Evolutionary conservation across 2,329 filamentous ascomycete genomes (phyloP), one percentile per base, ranked within the genome.

Genomic region (Phaeophleospora eucalypticola): DNA sequence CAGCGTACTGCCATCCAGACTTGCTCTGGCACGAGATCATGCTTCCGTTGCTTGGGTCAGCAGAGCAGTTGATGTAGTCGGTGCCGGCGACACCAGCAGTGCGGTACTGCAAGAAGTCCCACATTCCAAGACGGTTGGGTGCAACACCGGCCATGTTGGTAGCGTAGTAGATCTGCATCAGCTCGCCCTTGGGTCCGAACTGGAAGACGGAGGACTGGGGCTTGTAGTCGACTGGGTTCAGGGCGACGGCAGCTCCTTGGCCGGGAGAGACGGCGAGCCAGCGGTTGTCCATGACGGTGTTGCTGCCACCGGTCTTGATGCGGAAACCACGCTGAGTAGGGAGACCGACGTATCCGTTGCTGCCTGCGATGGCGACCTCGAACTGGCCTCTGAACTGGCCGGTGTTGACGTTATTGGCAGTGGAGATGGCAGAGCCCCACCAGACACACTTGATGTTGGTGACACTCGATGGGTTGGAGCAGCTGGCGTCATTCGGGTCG

Each of bases 361-460:
- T 69, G 16, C 67, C 71, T 15, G 69, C 63, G 42, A 73, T 69
- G 33, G 66, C 63, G 34, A 72, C 66, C 12, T 63, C 54, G 64
- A 73, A 63, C 9, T 56, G 21, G 20, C 51, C 53, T 14, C 66
- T 60, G 42, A 46, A 62, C 51, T 68, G 57, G 20, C 65, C 67
- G 2, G 35, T 41, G 52, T 70, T 70, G 36, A 45, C 63, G 3
- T 65, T 65, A 15, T 59, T 64, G 2, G 43, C 51, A 3, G 52
- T 41, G 8, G 48, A 46, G 34, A 68, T 51, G 14, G 33, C 21
- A 38, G 57, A 58, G n/a, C 66, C 66, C 61, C 63, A 69, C 27
- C 61, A 56, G 4, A 62, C 59, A 48, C 68, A 70, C 43, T 68
- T 67, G 44, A 58, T 56, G 27, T 60, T 63, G 14, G 62, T 65